These are phyloP conservation scores for Penicillium daleae DNA, from an alignment of 495 filamentous ascomycete genomes.

Conservation along the genomic window DNA sequence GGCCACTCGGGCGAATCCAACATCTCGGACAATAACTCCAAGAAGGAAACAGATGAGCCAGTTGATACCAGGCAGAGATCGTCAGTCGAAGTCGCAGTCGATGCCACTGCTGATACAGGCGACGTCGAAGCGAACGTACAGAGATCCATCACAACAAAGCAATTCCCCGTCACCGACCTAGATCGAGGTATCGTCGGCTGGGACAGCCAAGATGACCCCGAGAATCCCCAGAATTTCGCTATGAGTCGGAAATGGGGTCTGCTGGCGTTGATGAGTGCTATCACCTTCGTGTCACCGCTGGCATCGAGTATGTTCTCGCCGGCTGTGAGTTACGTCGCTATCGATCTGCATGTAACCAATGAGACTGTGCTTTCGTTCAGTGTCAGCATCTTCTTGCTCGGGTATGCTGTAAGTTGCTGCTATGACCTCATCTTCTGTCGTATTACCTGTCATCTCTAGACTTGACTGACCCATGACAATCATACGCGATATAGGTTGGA, in stretches of 20 bases:
- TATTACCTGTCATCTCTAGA: neutral
- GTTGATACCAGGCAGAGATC: neutral
- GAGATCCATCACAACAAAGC: slow-evolving; percentile 1
- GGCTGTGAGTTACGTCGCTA: slow-evolving; percentile 54
- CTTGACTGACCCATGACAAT: neutral
- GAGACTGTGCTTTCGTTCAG: slow-evolving; percentile 52
- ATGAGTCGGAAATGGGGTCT: slow-evolving; percentile 43
- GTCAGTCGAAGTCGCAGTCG: neutral
- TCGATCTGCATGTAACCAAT: slow-evolving; percentile 64
- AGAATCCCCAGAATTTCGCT: slow-evolving; percentile 71
- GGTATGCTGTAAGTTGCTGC: slow-evolving; percentile 56
- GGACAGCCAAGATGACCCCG: slow-evolving; percentile 57
- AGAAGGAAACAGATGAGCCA: neutral
- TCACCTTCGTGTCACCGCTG: slow-evolving; percentile 54
- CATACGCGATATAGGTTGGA: slow-evolving; percentile 32
- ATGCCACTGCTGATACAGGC: neutral
- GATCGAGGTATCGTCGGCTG: slow-evolving; percentile 18
- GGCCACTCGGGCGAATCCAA: neutral
- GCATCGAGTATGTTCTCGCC: slow-evolving; percentile 77
- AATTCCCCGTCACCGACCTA: slow-evolving; percentile 17
- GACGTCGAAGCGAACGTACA: neutral
- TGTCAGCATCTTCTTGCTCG: slow-evolving; percentile 62
- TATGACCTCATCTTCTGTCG: neutral
- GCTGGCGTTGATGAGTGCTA: slow-evolving; percentile 38
- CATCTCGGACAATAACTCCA: neutral